Percentiles rank a stretch among this genome's conserved stretches.
Conservation (phyloP, 2,329 filamentous ascomycete genomes). For the Talaromyces amestolkiae region DNA sequence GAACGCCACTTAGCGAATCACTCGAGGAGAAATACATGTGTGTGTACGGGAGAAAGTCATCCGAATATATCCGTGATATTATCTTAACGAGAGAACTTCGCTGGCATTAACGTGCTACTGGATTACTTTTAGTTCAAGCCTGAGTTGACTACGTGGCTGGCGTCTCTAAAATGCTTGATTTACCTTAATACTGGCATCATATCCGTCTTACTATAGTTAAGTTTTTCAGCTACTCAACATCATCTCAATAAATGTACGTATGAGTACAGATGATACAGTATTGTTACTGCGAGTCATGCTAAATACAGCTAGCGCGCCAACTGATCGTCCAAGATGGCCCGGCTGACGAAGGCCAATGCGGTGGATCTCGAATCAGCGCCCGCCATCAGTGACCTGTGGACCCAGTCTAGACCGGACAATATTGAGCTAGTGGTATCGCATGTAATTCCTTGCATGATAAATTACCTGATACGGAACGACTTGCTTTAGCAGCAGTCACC, state of each 20-base stretch:
- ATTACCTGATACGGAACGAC: background rate
- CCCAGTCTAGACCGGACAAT: background rate
- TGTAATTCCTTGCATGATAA: background rate
- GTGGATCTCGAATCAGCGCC: background rate
- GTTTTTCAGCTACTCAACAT: background rate
- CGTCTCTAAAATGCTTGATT: background rate
- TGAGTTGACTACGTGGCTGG: background rate
- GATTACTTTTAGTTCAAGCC: no score
- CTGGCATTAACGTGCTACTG: background rate
- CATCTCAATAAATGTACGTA: no score
- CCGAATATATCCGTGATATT: background rate
- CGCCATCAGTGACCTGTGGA: background rate
- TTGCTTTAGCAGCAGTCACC: background rate
- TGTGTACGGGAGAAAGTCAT: background rate
- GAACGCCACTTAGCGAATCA: background rate
- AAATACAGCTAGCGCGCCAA: background rate
- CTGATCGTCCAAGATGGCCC: background rate
- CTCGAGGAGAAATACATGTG: no score
- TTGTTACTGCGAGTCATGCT: background rate
- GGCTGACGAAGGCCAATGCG: background rate
- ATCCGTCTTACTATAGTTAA: background rate
- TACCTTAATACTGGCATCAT: background rate
- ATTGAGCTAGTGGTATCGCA: background rate
- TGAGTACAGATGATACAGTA: background rate
- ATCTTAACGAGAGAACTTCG: background rate